phyloP scores from a whole-genome alignment of 2,329 filamentous ascomycete species.

The Epicoccum sorghinum region DNA sequence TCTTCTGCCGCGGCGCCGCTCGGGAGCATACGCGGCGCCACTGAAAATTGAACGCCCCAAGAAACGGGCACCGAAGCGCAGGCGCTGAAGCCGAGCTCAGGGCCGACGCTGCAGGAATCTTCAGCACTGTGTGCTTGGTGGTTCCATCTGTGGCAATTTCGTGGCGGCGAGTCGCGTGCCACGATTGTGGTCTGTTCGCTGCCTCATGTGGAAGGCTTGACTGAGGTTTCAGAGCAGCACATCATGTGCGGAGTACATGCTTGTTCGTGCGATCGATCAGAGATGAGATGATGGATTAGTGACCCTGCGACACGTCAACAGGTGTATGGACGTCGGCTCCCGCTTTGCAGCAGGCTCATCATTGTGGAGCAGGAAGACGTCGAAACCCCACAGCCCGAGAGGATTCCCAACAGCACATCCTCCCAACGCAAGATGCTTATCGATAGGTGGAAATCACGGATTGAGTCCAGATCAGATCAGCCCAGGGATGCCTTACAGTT shows the following conservation, averaged over 20 bases:
- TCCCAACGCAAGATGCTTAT: slow-evolving; percentile 18
- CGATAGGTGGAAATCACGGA: slow-evolving; percentile 19
- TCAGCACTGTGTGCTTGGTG: slow-evolving; percentile 8
- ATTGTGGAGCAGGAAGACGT: slow-evolving; percentile 15
- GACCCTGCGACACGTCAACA: slow-evolving; percentile 10
- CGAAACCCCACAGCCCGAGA: slow-evolving; percentile 6
- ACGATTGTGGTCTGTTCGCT: slow-evolving; percentile 10
- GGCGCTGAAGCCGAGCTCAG: slow-evolving; percentile 3
- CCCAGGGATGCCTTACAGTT: slow-evolving; percentile 22
- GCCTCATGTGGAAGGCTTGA: slow-evolving; percentile 8
- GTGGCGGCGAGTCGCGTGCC: slow-evolving; percentile 13
- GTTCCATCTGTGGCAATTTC: slow-evolving; percentile 10
- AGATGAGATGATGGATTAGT: slow-evolving; percentile 2
- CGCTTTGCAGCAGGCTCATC: slow-evolving; percentile 10
- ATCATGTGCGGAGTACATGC: slow-evolving; percentile 1
- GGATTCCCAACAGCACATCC: slow-evolving; percentile 12
- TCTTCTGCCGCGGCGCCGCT: background rate
- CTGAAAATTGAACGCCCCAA: slow-evolving; percentile 4
- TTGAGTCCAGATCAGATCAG: slow-evolving; percentile 34
- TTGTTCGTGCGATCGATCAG: slow-evolving; percentile 3
- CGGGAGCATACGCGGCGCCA: slow-evolving; percentile 17
- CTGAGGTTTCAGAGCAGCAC: slow-evolving; percentile 11
- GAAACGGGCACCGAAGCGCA: slow-evolving; percentile 10
- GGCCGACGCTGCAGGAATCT: background rate
- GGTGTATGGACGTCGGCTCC: background rate